Evolutionary conservation across 495 filamentous ascomycete species (phyloP).

Genomic region (Penicillium taxi): DNA sequence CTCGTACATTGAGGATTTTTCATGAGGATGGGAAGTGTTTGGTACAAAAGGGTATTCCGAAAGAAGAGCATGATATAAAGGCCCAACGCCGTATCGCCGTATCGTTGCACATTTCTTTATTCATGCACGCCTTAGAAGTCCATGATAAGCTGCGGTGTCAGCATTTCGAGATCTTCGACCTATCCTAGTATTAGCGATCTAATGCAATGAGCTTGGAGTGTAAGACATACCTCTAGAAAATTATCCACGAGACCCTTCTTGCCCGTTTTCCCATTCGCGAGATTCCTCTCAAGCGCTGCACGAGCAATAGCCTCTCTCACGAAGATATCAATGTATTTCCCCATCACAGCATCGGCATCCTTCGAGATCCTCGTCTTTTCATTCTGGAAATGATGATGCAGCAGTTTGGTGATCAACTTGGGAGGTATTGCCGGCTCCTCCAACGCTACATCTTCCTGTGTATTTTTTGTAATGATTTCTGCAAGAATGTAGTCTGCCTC

Average conservation of each 20-base stretch:
- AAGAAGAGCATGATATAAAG: slow-evolving; percentile 9
- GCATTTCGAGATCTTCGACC: slow-evolving; percentile 74
- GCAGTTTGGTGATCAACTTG: slow-evolving; percentile 61
- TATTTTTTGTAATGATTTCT: slow-evolving; percentile 30
- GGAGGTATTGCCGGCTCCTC: slow-evolving; percentile 55
- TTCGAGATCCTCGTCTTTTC: slow-evolving; percentile 63
- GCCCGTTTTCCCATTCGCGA: slow-evolving; percentile 30
- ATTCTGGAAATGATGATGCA: slow-evolving; percentile 72
- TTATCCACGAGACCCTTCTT: slow-evolving; percentile 36
- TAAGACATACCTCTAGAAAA: slow-evolving; percentile 66
- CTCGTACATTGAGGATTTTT: slow-evolving; percentile 5
- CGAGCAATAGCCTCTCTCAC: slow-evolving; percentile 85
- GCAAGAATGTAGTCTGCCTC: slow-evolving; percentile 42
- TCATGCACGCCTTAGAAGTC: slow-evolving; percentile 53
- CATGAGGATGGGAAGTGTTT: neutral
- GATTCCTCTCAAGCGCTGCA: slow-evolving; percentile 57
- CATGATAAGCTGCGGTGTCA: slow-evolving; percentile 80
- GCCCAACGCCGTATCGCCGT: slow-evolving; percentile 10
- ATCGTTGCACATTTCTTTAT: neutral
- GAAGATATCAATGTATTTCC: slow-evolving; percentile 86
- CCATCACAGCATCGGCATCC: slow-evolving; percentile 70
- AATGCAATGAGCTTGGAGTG: neutral
- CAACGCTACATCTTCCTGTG: slow-evolving; percentile 24
- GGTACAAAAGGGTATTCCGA: neutral
- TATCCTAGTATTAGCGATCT: slow-evolving; percentile 13